Evolutionary conservation across 2,329 filamentous ascomycete genomes (phyloP), one percentile per base, ranked within the genome.

Genomic region (Aspergillus ibericus): DNA sequence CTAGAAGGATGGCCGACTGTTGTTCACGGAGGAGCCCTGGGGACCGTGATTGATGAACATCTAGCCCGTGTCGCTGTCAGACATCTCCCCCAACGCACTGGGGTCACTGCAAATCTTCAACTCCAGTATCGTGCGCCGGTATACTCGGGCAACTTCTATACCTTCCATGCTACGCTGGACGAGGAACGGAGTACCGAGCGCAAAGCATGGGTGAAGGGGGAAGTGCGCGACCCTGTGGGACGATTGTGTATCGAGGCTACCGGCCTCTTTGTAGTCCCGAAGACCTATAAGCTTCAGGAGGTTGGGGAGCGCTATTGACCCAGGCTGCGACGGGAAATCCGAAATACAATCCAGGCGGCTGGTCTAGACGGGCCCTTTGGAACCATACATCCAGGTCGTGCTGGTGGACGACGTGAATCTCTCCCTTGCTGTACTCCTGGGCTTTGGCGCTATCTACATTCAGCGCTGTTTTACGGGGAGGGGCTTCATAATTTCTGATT

Each of bases 1-100:
- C 70, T 88, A 18, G 79, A 82, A 49, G 89, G 90, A 4, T 93
- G 88, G 88, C 89, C 89, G 1, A 82, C 83, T 12, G 80, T 90
- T 40, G 85, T 86, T 53, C 90, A 93, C 75, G 90, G 90, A 56
- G 90, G 90, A 13, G 80, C 82, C 6, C 80, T 90, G 50, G 88
- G 87, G 7, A 91, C 87, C 0, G 72, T 90, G 3, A 75, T 92
- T 36, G 85, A 90, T 71, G 90, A 92, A 77, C 83, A 82, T 53
- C 79, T 91, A 61, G 85, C 86, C n/a, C 80, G 88, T 44, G 86
- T 85, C 60, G 85, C 84, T 10, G 76, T 85, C 56, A 70, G 74
- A 47, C 69, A 72, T 32, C 79, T 85, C 61, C 78, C 79, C 1
- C 75, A 72, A 8, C 74, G 77, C 46, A 82, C 81, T 34, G 82